These are phyloP conservation scores for Typha latifolia DNA, from an alignment of 176 grass and related monocot species.

Conservation along the genomic window DNA sequence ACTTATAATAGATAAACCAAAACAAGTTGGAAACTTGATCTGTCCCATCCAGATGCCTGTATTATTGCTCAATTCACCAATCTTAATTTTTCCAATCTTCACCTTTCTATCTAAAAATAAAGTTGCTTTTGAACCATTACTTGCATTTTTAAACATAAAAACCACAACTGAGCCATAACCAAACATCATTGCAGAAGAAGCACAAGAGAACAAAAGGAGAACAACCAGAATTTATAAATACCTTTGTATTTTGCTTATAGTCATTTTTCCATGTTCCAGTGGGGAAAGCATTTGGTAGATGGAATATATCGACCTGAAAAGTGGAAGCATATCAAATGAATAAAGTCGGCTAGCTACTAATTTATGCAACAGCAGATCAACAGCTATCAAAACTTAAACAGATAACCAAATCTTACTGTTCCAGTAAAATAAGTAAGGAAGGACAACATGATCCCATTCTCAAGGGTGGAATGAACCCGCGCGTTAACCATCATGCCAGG, in stretches of 20 bases:
- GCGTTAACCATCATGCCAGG: conserved; percentile 98
- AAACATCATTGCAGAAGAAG: not conserved
- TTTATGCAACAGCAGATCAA: not conserved
- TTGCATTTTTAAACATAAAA: no score
- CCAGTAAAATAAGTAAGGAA: conserved; percentile 96
- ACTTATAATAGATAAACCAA: no score
- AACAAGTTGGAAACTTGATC: no score
- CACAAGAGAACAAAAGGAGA: not conserved
- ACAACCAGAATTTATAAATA: conserved; percentile 2
- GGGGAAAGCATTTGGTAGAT: conserved; percentile 52
- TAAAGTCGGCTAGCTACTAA: conserved; percentile 2
- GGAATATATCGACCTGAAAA: conserved; percentile 75
- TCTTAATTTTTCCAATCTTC: no score
- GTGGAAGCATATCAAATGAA: conserved; percentile 12
- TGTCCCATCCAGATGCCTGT: no score
- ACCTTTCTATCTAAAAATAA: no score
- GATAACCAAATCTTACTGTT: conserved; percentile 47
- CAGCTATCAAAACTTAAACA: not conserved
- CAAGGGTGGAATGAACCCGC: conserved; percentile 65
- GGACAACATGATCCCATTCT: conserved; percentile 88
- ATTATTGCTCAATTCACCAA: no score
- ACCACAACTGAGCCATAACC: not conserved
- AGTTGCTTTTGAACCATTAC: no score
- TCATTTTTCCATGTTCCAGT: conserved; percentile 71
- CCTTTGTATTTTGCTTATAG: conserved; percentile 84